A percentile compares a stretch with the other conserved stretches of the same genome.
Evolutionary conservation across 352 stramenopile genomes (phyloP).

Genomic region (Phytopythium oedochilum): DNA sequence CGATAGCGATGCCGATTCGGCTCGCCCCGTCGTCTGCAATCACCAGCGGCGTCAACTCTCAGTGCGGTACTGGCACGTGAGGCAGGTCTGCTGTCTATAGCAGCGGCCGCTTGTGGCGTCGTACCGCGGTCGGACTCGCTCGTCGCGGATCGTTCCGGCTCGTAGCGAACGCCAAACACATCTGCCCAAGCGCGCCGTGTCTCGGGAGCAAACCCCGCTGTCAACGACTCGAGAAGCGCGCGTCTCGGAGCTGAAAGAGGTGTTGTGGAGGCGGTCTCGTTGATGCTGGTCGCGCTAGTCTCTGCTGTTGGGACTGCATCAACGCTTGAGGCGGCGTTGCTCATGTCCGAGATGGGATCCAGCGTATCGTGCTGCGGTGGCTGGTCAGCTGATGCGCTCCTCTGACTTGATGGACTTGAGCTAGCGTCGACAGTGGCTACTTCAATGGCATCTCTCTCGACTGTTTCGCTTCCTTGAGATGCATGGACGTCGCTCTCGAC

Average conservation of each 20-base stretch:
- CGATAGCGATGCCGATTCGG: slow-evolving; percentile 21
- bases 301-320: background rate
- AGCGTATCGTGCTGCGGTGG: background rate
- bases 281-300: background rate
- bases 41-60: background rate
- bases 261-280: background rate
- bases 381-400: background rate
- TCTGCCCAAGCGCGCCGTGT: slow-evolving; percentile 39
- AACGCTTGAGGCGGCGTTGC: too few species aligned
- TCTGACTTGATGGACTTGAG: too few species aligned
- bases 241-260: background rate
- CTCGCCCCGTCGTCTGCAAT: background rate
- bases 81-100: background rate
- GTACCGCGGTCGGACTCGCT: background rate
- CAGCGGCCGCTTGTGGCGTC: background rate
- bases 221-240: slow-evolving; percentile 16
- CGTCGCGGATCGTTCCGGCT: slow-evolving; percentile 19
- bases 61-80: background rate
- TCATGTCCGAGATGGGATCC: too few species aligned
- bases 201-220: slow-evolving; percentile 26
- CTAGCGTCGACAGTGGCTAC: background rate
- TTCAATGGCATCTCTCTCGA: too few species aligned
- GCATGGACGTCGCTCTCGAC: background rate
- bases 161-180: slow-evolving; percentile 56
- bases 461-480: background rate